These are phyloP conservation scores for Zopfochytrium polystomum DNA, from an alignment of 371 early-diverging fungal genomes.

Conservation along the genomic window DNA sequence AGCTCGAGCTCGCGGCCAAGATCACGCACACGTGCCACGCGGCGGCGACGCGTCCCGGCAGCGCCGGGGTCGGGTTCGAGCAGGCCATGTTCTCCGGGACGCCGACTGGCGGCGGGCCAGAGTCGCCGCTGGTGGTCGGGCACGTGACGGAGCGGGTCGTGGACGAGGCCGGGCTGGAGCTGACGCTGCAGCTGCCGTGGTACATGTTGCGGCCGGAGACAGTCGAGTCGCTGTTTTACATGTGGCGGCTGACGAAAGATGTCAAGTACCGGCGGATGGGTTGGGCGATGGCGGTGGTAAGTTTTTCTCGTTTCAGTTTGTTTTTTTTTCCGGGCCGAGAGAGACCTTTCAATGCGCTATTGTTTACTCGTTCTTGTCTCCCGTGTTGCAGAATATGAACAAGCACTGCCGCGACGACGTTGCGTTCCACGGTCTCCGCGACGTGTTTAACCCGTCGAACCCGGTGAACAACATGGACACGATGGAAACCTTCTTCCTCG, in stretches of 20 bases:
- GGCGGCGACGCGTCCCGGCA: neutral
- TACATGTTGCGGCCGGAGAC: constrained; percentile 94
- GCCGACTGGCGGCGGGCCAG: no score
- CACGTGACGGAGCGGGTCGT: no score
- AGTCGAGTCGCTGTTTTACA: constrained; percentile 77
- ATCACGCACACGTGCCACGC: constrained; percentile 71
- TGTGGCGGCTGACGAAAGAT: constrained; percentile 82
- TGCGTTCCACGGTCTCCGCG: neutral
- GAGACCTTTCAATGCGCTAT: no score
- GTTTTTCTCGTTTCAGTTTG: neutral
- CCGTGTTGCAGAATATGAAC: neutral
- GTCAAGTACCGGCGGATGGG: constrained; percentile 79
- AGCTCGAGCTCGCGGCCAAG: constrained; percentile 70
- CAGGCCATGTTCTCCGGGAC: no score
- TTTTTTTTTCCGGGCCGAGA: no score
- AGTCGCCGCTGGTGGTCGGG: no score
- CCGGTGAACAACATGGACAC: constrained; percentile 48
- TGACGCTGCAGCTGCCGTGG: no score
- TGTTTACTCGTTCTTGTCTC: no score
- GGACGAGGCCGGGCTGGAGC: no score
- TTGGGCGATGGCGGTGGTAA: constrained; percentile 64
- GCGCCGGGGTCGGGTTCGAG: neutral
- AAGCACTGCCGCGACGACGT: neutral
- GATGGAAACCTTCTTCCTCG: constrained; percentile 82
- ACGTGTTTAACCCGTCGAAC: neutral